phyloP scores from a whole-genome alignment of 768 basidiomycete species.

The Mycena belliarum region DNA sequence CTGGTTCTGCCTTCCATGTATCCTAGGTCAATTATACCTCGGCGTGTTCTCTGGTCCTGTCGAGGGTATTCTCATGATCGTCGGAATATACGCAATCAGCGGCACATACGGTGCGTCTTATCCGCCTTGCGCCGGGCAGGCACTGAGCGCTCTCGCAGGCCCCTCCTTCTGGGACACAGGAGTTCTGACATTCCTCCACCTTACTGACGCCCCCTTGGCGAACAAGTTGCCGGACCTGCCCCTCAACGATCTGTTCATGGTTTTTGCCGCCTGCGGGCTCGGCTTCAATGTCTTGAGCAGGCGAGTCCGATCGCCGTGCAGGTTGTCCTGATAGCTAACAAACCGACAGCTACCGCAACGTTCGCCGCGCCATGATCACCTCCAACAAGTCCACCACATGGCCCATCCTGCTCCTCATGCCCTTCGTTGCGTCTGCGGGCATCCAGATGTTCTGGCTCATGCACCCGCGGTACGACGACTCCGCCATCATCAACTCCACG shows the following conservation, averaged over 20 bases:
- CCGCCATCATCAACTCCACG: constrained; percentile 72
- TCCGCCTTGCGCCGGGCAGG: background rate
- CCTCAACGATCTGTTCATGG: constrained; percentile 88
- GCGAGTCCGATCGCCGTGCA: constrained; percentile 34
- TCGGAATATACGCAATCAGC: constrained; percentile 72
- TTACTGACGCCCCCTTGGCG: constrained; percentile 53
- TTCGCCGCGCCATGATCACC: constrained; percentile 57
- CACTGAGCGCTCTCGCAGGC: constrained; percentile 42
- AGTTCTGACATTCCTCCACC: constrained; percentile 56
- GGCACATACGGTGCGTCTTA: constrained; percentile 65
- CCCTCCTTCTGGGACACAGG: constrained; percentile 80
- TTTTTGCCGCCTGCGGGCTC: constrained; percentile 68
- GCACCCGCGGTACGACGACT: constrained; percentile 59
- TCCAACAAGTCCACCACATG: constrained; percentile 41
- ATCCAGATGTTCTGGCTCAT: constrained; percentile 84
- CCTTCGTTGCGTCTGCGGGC: constrained; percentile 70
- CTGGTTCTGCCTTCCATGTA: background rate
- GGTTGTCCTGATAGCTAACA: background rate
- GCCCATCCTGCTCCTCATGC: constrained; percentile 77
- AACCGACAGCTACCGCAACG: constrained; percentile 72
- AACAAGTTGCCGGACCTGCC: constrained; percentile 63
- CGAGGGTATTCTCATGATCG: constrained; percentile 91
- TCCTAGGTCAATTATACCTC: constrained; percentile 80
- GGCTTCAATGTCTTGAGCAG: constrained; percentile 79
- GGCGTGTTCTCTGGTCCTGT: constrained; percentile 94